Conservation (phyloP, 2,329 filamentous ascomycete genomes). For the Ascomycota sp. region DNA sequence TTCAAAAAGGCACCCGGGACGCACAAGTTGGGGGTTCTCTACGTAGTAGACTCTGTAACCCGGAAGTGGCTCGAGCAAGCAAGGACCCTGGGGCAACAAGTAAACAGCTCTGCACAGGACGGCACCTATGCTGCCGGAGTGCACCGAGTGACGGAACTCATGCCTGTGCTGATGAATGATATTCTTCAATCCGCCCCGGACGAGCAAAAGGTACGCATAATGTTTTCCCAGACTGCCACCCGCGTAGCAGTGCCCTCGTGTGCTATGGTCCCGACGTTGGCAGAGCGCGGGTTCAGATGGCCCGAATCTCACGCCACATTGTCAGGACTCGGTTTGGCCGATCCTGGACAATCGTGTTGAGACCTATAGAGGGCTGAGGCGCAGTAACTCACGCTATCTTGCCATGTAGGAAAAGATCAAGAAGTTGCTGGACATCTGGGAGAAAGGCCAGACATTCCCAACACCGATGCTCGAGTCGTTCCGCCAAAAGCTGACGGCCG, state of each 20-base stretch:
- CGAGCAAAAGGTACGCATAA: constrained; percentile 81
- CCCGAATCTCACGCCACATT: too few relatives aligned
- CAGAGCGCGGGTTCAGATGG: too few relatives aligned
- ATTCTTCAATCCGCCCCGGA: constrained; percentile 70
- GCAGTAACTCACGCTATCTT: constrained; percentile 18
- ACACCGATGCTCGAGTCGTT: constrained; percentile 55
- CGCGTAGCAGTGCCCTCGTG: constrained; percentile 8
- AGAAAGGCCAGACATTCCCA: constrained; percentile 83
- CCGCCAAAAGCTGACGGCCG: constrained; percentile 53
- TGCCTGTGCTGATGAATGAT: constrained; percentile 87
- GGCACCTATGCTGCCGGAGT: constrained; percentile 90
- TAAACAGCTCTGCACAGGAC: constrained; percentile 61
- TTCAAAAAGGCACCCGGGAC: constrained; percentile 87
- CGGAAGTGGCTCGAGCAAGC: constrained; percentile 96
- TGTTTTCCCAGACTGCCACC: constrained; percentile 2
- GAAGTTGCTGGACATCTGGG: constrained; percentile 94
- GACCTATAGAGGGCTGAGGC: background rate
- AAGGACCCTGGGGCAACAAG: constrained; percentile 60
- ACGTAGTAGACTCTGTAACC: constrained; percentile 99
- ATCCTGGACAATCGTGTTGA: too few relatives aligned
- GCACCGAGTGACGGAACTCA: constrained; percentile 84
- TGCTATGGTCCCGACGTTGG: too few relatives aligned
- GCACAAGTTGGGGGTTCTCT: constrained; percentile 95
- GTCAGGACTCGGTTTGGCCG: too few relatives aligned
- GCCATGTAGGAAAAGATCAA: constrained; percentile 67